Evolutionary conservation across 1,139 yeast genomes (phyloP), one percentile per base, ranked within the genome.

Genomic region (Pichia sp.): DNA sequence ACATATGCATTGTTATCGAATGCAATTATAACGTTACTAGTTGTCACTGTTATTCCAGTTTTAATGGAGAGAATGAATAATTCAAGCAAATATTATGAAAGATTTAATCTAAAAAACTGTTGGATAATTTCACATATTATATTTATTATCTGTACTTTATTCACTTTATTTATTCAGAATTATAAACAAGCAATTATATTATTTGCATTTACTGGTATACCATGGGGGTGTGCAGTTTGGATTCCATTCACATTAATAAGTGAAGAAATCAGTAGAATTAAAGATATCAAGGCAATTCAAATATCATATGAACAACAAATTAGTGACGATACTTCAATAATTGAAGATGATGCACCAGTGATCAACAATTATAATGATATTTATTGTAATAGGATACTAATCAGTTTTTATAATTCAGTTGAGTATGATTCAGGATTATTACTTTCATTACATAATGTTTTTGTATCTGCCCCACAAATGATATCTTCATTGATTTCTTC

Each of bases 191-290:
- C 77, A 1, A 68, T 70, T 15, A 50, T 64, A 1, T 57, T 74
- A 60, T 70, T 74, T 55, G 74, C 68, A 0, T 52, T 73, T 18
- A 54, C 74, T 40, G 79, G 79, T 4, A 64, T 74, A 7, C 73
- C 77, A 0, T 74, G 79, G 79, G 77, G 78, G 1, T 65, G 66
- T 47, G 76, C 78, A 0, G 64, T 74, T 7, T 74, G 79, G 79
- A 74, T 76, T 6, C 79, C 79, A 13, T 74, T 73, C 57, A 76
- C 72, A 7, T 52, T 74, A 40, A 72, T 74, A 15, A 70, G 76
- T 43, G 77, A 72, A 53, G 77, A 73, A 49, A 65, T 72, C n/a
- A 65, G 75, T 32, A 59, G 76, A 45, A 71, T 73, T 42, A 72
- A 71, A 49, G 72, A 68, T 50, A 65, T 69, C 25, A 64, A 60